These are phyloP conservation scores for Plasmodium vinckei DNA, from an alignment of 169 alveolate genomes.

Conservation along the genomic window DNA sequence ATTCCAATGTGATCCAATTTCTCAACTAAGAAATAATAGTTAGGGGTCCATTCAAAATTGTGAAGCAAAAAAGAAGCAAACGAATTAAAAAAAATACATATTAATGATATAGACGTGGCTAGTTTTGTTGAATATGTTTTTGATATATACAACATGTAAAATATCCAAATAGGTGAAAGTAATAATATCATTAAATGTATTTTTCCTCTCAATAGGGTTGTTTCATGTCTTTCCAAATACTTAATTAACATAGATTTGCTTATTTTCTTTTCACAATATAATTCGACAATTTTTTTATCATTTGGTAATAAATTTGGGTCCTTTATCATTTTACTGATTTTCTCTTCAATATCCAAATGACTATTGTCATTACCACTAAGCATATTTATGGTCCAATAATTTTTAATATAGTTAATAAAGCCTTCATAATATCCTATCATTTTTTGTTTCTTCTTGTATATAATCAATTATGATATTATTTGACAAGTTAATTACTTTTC, in stretches of 20 bases:
- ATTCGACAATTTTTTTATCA: slow-evolving; percentile 32
- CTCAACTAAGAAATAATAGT: slow-evolving; percentile 31
- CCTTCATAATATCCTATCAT: neutral
- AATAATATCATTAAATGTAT: slow-evolving; percentile 79
- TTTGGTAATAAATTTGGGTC: slow-evolving; percentile 14
- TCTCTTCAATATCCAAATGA: slow-evolving; percentile 3
- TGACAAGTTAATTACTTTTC: too few relatives aligned
- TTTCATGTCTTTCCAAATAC: slow-evolving; percentile 62
- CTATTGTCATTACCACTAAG: neutral
- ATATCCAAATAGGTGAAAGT: slow-evolving; percentile 79
- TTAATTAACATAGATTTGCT: slow-evolving; percentile 47
- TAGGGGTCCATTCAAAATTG: slow-evolving; percentile 79
- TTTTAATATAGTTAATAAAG: neutral
- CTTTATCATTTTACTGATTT: neutral
- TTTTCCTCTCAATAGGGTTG: slow-evolving; percentile 80
- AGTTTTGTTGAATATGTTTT: slow-evolving; percentile 35
- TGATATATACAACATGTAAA: slow-evolving; percentile 49
- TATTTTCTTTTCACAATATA: slow-evolving; percentile 60
- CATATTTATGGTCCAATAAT: neutral
- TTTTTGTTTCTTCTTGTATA: neutral
- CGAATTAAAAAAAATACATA: slow-evolving; percentile 61
- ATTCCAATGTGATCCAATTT: slow-evolving; percentile 77
- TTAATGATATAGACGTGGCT: slow-evolving; percentile 40
- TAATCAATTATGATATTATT: neutral
- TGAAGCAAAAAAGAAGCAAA: slow-evolving; percentile 67